Evolutionary conservation across 495 filamentous ascomycete genomes (phyloP), one percentile per base, ranked within the genome.

Genomic region (Penicillium parvum): DNA sequence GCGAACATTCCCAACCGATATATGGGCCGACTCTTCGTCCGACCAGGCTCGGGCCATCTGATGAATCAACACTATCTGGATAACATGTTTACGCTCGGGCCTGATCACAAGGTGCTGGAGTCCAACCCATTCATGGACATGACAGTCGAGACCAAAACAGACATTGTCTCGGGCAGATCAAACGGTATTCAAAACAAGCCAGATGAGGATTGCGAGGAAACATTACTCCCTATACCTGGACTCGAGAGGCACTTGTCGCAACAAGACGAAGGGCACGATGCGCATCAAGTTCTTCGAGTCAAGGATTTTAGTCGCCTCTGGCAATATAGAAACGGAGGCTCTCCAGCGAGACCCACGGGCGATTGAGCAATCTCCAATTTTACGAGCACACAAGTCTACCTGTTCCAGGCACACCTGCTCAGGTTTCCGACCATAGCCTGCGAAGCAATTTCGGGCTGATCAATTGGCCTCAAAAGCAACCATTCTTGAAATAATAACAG

Each of bases 11-110:
- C 61, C 0, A 73, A 74, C 36, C 74, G 85, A 15, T 95, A 84
- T 62, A 78, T 86, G 56, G 89, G 89, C 1, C 77, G 78, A 10
- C 72, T 95, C 0, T 94, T 94, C 44, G 71, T 77, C n/a, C 75
- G 81, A 1, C 66, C 68, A 3, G 79, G 74, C 1, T 64, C 74
- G 1, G 89, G 89, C 0, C 89, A 95, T 57, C 69, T 85, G 46
- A 72, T 95, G 43, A 81, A 78, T 39, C 83, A 88, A 67, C 89
- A 95, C 54, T 95, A 92, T 36, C 65, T 94, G 0, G 79, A 84
- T 40, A 66, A 60, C n/a, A 91, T 94, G 83, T 95, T 95, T 35
- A 56, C 65, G 3, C 50, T 71, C 6, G 61, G 60, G 0, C 44
- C 55, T 15, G 61, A 61, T 25, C 26, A 14, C 11, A 55, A 22